Conservation (phyloP, 2,329 filamentous ascomycete genomes). For the Ceratocystis papillata region DNA sequence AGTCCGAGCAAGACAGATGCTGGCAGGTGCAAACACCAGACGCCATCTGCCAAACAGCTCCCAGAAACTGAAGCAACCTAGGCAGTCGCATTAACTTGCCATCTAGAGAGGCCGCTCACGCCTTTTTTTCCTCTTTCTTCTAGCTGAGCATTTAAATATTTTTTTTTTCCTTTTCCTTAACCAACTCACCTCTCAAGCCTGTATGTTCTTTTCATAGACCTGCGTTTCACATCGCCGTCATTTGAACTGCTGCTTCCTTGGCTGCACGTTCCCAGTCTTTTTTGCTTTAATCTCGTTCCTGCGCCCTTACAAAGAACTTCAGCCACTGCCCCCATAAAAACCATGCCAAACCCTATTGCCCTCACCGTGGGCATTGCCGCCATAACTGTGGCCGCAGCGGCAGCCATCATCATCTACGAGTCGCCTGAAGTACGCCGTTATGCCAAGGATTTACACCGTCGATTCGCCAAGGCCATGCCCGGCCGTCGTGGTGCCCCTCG, state of each 20-base stretch:
- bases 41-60: neutral
- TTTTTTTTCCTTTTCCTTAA: conserved; percentile 2
- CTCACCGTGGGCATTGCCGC: conserved; percentile 49
- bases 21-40: neutral
- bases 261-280: neutral
- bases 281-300: neutral
- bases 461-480: conserved; percentile 46
- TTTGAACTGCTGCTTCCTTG: neutral
- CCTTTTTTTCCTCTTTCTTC: neutral
- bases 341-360: conserved; percentile 40
- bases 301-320: too few relatives aligned
- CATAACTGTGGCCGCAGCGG: conserved; percentile 46
- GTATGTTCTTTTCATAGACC: conserved; percentile 13
- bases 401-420: conserved; percentile 52
- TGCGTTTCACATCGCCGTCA: conserved; percentile 1
- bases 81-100: neutral
- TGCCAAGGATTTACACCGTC: conserved; percentile 49
- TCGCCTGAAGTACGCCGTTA: conserved; percentile 52
- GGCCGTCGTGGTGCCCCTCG: conserved; percentile 36
- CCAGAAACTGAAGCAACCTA: neutral
- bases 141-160: neutral
- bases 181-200: neutral
- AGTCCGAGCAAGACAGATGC: neutral
- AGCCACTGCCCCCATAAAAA: neutral
- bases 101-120: neutral